Evolutionary conservation across 2,329 filamentous ascomycete species (phyloP).

Genomic region (Sordariomycetes sp.): DNA sequence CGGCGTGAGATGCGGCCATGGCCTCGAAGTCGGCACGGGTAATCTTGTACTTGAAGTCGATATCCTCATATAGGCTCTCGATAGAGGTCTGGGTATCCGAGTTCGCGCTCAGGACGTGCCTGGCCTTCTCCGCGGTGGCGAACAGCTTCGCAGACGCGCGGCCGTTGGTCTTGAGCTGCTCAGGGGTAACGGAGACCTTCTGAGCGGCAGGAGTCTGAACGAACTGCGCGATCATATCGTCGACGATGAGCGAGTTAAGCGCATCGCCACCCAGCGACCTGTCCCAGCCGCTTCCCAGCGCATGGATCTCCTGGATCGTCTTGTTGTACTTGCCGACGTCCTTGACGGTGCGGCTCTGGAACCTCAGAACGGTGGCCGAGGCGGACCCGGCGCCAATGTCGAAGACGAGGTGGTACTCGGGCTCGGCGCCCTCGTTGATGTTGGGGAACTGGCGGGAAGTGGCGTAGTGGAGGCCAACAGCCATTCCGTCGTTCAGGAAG

Average conservation of each 20-base stretch:
- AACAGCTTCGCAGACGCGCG: conserved; percentile 79
- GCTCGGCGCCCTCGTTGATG: conserved; percentile 67
- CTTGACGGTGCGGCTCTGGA: conserved; percentile 82
- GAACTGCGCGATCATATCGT: conserved; percentile 78
- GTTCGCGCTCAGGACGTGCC: conserved; percentile 90
- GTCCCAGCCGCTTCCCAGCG: conserved; percentile 81
- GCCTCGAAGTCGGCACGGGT: conserved; percentile 69
- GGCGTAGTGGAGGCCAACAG: conserved; percentile 91
- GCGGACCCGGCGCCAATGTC: conserved; percentile 97
- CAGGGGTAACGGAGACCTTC: conserved; percentile 46
- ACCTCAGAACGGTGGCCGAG: conserved; percentile 77
- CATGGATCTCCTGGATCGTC: conserved; percentile 89
- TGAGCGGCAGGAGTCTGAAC: conserved; percentile 55
- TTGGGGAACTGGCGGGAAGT: conserved; percentile 82
- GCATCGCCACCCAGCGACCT: conserved; percentile 78
- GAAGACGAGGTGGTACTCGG: conserved; percentile 86
- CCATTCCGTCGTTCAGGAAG: conserved; percentile 77
- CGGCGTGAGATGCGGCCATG: conserved; percentile 53
- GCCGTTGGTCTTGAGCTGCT: conserved; percentile 59
- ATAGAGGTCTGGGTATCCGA: conserved; percentile 67
- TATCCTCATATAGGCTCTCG: conserved; percentile 80
- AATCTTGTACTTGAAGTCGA: conserved; percentile 90
- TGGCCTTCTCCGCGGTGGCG: conserved; percentile 78
- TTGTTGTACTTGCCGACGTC: conserved; percentile 91
- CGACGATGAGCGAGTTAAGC: conserved; percentile 75